phyloP scores from a whole-genome alignment of 257 asterid genomes.

The Jacaranda mimosifolia region DNA sequence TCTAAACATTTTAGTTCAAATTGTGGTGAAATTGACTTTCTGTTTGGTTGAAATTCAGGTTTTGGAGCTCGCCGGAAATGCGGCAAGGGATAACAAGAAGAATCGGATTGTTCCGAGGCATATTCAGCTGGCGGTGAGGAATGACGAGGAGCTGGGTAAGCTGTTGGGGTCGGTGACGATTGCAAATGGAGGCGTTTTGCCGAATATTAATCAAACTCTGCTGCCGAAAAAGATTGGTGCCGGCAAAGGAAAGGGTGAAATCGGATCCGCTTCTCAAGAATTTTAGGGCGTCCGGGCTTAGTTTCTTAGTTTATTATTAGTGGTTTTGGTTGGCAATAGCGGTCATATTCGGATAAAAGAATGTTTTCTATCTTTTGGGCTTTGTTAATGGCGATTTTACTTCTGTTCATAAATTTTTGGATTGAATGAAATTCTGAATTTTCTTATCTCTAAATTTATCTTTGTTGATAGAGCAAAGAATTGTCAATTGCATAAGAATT shows the following conservation, averaged over 20 bases:
- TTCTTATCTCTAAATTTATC: background rate
- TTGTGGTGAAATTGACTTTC: background rate
- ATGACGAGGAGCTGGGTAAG: slow-evolving; percentile 64
- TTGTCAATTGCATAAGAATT: too few species aligned
- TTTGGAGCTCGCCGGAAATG: slow-evolving; percentile 78
- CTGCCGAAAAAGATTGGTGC: slow-evolving; percentile 59
- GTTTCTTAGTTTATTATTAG: background rate
- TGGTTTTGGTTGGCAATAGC: background rate
- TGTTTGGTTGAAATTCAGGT: slow-evolving; percentile 37
- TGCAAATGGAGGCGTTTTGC: slow-evolving; percentile 71
- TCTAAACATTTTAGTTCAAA: background rate
- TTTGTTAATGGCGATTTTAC: background rate
- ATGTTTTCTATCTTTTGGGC: background rate
- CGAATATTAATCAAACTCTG: slow-evolving; percentile 52
- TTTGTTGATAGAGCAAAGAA: background rate
- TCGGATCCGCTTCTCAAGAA: slow-evolving; percentile 61
- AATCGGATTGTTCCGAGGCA: slow-evolving; percentile 66
- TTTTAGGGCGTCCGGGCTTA: slow-evolving; percentile 29
- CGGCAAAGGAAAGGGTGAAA: slow-evolving; percentile 53
- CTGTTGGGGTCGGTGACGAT: slow-evolving; percentile 63
- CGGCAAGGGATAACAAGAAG: slow-evolving; percentile 78
- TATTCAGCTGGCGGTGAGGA: slow-evolving; percentile 67
- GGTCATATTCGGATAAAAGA: background rate
- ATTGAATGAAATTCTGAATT: background rate
- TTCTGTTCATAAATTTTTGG: background rate